Evolutionary conservation across 768 basidiomycete genomes (phyloP), one percentile per base, ranked within the genome.

Genomic region (Tylopilus felleus): DNA sequence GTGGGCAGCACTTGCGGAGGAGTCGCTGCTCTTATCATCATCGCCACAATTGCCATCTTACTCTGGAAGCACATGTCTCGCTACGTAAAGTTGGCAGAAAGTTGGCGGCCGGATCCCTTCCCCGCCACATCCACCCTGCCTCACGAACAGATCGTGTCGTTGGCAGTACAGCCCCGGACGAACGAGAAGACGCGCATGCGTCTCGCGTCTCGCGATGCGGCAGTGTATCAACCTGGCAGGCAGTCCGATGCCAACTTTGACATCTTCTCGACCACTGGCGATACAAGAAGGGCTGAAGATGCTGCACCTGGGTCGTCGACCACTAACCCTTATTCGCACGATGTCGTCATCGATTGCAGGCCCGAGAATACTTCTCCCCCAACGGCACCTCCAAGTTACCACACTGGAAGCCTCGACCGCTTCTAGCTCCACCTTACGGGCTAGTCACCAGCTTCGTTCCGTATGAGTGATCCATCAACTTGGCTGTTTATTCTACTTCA

Each of bases 1-100:
- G 28, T 57, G 13, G 52, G 49, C 16, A n/a, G 58, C 31, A 38
- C 48, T 13, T 59, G 40, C 12, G 56, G 50, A 39, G 60, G 53
- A 16, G 10, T 58, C 16, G 56, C 25, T 22, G 31, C 9, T 8
- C 38, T 56, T 35, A 29, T 49, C 4, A 27, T 38, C 5, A 22
- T 63, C 8, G 6, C 45, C 40, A 25, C 47, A 19, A 23, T 41
- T 0, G 28, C 50, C 41, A 23, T 57, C 40, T 44, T 54, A 33
- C 21, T 63, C 19, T 50, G n/a, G 33, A 60, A 35, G 22, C 38
- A 48, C 46, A 48, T 9, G 36, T 47, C 49, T 31, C 55, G 10
- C 29, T 40, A 22, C 17, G 13, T 25, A 17, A 36, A n/a, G 5
- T 9, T 51, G 28, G 47, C 33, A 21, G 50, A 56, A 25, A 52